Conservation (phyloP, 805 yeast genomes). For the Saccharomycopsis olivae region DNA sequence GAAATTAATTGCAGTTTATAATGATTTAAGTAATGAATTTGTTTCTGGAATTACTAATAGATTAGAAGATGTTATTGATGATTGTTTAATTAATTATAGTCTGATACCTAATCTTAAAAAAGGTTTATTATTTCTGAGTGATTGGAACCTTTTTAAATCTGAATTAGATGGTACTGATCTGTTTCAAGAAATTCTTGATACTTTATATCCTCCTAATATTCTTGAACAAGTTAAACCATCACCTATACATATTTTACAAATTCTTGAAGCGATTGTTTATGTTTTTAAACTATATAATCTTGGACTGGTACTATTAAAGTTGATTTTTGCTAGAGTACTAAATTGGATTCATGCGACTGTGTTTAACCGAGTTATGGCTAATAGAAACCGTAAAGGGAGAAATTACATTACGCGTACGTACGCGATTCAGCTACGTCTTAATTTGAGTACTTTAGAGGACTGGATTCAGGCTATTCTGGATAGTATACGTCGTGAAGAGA, state of each 20-base stretch:
- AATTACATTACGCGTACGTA: slow-evolving; percentile 68
- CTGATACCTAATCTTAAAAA: slow-evolving; percentile 76
- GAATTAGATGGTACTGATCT: slow-evolving; percentile 29
- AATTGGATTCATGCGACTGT: slow-evolving; percentile 65
- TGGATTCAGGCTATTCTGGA: slow-evolving; percentile 55
- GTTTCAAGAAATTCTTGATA: slow-evolving; percentile 60
- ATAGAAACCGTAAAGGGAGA: slow-evolving; percentile 31
- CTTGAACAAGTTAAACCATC: slow-evolving; percentile 78
- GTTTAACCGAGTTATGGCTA: slow-evolving; percentile 63
- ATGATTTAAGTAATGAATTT: slow-evolving; percentile 54
- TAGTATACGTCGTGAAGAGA: slow-evolving; percentile 19
- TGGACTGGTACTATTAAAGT: slow-evolving; percentile 67
- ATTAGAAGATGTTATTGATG: slow-evolving; percentile 46
- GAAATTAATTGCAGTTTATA: slow-evolving; percentile 43
- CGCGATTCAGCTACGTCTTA: slow-evolving; percentile 84
- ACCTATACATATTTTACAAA: slow-evolving; percentile 75
- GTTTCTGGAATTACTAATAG: slow-evolving; percentile 56
- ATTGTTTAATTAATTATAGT: slow-evolving; percentile 62
- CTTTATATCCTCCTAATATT: slow-evolving; percentile 78
- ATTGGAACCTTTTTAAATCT: slow-evolving; percentile 47
- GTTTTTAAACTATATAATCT: slow-evolving; percentile 75
- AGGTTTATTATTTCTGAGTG: slow-evolving; percentile 52
- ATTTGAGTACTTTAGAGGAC: slow-evolving; percentile 79
- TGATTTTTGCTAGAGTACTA: slow-evolving; percentile 60
- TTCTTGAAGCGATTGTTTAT: slow-evolving; percentile 79